A percentile compares a stretch with the other conserved stretches of the same genome.
phyloP scores from a whole-genome alignment of 1,284 basidiomycete species.

The Malassezia pachydermatis region DNA sequence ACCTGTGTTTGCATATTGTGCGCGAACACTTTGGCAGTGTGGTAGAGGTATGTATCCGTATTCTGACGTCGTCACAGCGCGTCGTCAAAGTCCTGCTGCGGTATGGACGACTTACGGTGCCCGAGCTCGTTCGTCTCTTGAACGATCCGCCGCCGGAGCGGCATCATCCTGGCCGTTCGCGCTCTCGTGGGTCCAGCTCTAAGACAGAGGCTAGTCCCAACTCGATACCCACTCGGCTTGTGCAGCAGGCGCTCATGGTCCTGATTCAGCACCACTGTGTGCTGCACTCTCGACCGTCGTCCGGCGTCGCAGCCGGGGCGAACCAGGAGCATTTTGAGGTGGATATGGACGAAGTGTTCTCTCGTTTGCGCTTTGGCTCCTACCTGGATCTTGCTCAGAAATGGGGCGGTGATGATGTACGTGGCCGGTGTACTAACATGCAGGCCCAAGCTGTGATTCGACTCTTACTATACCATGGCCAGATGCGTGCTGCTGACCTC shows the following conservation, averaged over 20 bases:
- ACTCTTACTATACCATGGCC: conserved; percentile 68
- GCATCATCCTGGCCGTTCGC: conserved; percentile 14
- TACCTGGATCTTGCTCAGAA: conserved; percentile 70
- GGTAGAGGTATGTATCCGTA: conserved; percentile 56
- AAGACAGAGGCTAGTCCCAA: background rate
- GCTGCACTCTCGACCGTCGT: conserved; percentile 33
- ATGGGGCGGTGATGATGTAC: conserved; percentile 58
- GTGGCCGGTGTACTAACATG: conserved; percentile 35
- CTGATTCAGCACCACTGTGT: conserved; percentile 75
- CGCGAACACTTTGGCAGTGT: conserved; percentile 68
- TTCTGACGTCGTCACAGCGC: conserved; percentile 45
- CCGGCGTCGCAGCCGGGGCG: too few species aligned
- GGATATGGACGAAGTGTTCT: conserved; percentile 47
- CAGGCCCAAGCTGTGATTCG: conserved; percentile 54
- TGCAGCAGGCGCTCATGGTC: conserved; percentile 65
- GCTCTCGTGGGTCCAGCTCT: conserved; percentile 16
- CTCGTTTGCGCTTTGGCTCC: conserved; percentile 44
- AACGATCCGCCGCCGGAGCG: conserved; percentile 16
- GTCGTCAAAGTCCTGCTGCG: conserved; percentile 72
- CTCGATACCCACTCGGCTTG: conserved; percentile 54
- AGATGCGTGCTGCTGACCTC: conserved; percentile 66
- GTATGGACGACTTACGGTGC: conserved; percentile 67
- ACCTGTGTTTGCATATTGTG: conserved; percentile 64
- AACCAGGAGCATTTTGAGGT: conserved; percentile 49
- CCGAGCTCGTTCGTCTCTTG: conserved; percentile 48